These are phyloP conservation scores for Cucurbita maxima DNA, from an alignment of 306 rosid species.

Conservation along the genomic window DNA sequence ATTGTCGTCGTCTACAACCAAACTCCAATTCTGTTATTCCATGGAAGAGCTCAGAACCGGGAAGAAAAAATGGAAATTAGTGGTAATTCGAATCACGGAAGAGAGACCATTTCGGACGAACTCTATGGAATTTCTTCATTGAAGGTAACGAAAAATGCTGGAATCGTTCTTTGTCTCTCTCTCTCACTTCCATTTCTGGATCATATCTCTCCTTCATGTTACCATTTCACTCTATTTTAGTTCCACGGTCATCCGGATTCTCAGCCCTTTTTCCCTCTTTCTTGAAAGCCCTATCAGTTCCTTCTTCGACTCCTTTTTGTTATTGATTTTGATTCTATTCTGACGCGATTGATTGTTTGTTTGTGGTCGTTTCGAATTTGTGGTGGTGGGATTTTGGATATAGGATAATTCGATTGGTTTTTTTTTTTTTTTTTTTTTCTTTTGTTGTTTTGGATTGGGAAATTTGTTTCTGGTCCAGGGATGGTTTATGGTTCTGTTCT, in stretches of 20 bases:
- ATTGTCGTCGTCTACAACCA: background rate
- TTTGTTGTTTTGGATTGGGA: background rate
- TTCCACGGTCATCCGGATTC: conserved; percentile 41
- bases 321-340: background rate
- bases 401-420: background rate
- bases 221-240: conserved; percentile 2
- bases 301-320: background rate
- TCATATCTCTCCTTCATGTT: background rate
- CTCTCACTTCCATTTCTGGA: conserved; percentile 10
- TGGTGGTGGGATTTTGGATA: background rate
- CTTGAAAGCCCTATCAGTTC: background rate
- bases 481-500: conserved; percentile 6
- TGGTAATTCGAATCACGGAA: background rate
- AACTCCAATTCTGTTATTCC: background rate
- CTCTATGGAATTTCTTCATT: background rate
- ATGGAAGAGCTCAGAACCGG: background rate
- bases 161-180: conserved; percentile 6
- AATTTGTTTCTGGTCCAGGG: background rate
- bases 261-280: conserved; percentile 10
- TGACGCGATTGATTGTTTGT: background rate
- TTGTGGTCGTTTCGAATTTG: background rate
- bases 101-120: background rate
- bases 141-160: conserved; percentile 15
- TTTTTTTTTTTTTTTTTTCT: background rate
- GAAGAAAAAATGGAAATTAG: background rate